Evolutionary conservation across 2,329 filamentous ascomycete species (phyloP), one percentile per base, ranked within the genome.

Genomic region (Ustilaginoidea virens): DNA sequence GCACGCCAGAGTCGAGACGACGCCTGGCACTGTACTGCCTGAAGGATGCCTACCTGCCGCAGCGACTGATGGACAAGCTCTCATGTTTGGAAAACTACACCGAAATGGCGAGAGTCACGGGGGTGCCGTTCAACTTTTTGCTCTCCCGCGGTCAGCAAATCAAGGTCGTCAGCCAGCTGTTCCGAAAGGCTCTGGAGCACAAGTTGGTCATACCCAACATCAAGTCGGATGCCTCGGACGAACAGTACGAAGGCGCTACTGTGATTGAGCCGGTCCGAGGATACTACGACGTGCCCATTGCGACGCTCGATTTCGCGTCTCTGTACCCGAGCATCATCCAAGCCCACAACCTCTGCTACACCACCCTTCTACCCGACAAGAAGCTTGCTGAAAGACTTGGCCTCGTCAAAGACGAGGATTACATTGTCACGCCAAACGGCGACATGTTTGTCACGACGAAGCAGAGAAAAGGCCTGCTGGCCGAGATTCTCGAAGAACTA

Each of bases 11-110:
- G 48, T 93, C 87, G 4, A 65, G 90, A 39, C 74, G 92, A 43
- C 76, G 90, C 55, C 59, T 98, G 27, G 90, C 90, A 1, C 71
- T 98, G 1, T 98, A 98, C 60, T 98, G 90, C 56, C 56, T 98
- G 39, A 98, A 98, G 55, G 92, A 98, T 58, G 90, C 90, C 0
- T 98, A 93, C 45, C 64, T 98, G 4, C 90, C 90, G 1, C 86
- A 96, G 47, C 64, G 92, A 34, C 56, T 98, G 29, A 86, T 98
- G 75, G 90, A 98, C 48, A 98, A 98, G 53, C 64, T 98, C 16
- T 96, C 92, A 48, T 96, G 90, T 55, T 63, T 98, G n/a, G 80
- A 93, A 55, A 98, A 98, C 51, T 96, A 96, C 47, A 96, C 90
- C 0, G 90, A 98, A 57, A 98, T 98, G 90, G 87, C 90, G 33